Conservation (phyloP, 192 early-diverging fungal genomes). For the Linderina pennispora region DNA sequence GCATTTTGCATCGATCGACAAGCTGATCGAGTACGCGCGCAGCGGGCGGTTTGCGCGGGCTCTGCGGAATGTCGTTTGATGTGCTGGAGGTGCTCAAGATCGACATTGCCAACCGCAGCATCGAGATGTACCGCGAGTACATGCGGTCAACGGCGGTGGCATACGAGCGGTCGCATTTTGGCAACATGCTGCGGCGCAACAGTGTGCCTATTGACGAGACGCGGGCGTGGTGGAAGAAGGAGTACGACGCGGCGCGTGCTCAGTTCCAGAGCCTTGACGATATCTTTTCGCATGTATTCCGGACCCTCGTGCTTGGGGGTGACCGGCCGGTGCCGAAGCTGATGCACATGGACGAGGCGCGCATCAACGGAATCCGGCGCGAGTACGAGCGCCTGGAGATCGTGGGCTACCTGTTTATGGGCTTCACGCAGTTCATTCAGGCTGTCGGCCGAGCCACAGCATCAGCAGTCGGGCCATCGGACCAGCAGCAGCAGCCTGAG, state of each 20-base stretch:
- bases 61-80: slow-evolving; percentile 68
- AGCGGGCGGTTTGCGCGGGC: slow-evolving; percentile 57
- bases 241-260: slow-evolving; percentile 5
- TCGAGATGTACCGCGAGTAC: slow-evolving; percentile 59
- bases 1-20: slow-evolving; percentile 57
- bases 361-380: slow-evolving; percentile 27
- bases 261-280: slow-evolving; percentile 13
- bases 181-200: slow-evolving; percentile 19
- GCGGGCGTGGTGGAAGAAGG: slow-evolving; percentile 37
- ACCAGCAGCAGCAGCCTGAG: slow-evolving; percentile 4
- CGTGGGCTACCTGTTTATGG: slow-evolving; percentile 30
- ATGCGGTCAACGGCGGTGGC: slow-evolving; percentile 60
- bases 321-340: slow-evolving; percentile 21
- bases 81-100: slow-evolving; percentile 55
- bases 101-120: slow-evolving; percentile 54
- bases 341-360: slow-evolving; percentile 43
- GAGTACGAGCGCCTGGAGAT: slow-evolving; percentile 37
- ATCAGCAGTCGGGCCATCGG: neutral
- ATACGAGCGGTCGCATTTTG: slow-evolving; percentile 67
- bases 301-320: slow-evolving; percentile 40
- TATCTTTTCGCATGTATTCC: slow-evolving; percentile 20
- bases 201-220: slow-evolving; percentile 17
- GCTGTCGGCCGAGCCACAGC: slow-evolving; percentile 3
- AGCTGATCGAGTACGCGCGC: slow-evolving; percentile 51
- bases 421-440: slow-evolving; percentile 41